Evolutionary conservation across 805 yeast species (phyloP).

Genomic region (Yarrowia sp.): DNA sequence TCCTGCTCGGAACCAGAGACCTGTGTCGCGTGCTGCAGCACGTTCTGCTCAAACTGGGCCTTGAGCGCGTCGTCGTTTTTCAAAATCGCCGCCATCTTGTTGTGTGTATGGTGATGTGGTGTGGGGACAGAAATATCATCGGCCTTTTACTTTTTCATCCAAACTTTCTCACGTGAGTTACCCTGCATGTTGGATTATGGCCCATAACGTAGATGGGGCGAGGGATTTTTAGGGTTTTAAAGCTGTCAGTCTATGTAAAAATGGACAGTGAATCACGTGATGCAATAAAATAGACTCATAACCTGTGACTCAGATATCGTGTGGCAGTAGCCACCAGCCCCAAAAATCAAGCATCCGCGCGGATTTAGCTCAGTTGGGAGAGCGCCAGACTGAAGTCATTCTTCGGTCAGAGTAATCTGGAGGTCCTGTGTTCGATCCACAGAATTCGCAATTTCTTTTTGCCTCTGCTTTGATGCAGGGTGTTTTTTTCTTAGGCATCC

Average conservation of each 20-base stretch:
- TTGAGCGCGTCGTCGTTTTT: slow-evolving; percentile 15
- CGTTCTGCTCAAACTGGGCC: slow-evolving; percentile 4
- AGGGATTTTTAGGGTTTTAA: too few relatives aligned
- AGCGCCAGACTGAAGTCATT: slow-evolving; percentile 42
- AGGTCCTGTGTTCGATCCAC: slow-evolving; percentile 86
- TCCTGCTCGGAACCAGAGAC: slow-evolving; percentile 4
- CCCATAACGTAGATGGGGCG: too few relatives aligned
- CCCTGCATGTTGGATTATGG: background rate
- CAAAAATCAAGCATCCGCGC: slow-evolving; percentile 3
- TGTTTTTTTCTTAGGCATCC: background rate
- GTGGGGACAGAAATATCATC: background rate
- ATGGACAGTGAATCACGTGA: background rate
- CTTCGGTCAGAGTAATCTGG: slow-evolving; percentile 46
- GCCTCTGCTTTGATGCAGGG: background rate
- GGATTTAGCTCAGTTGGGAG: slow-evolving; percentile 42
- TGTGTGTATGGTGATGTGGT: background rate
- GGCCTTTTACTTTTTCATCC: background rate
- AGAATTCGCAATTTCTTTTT: slow-evolving; percentile 39
- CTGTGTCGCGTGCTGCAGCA: background rate
- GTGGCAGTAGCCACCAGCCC: background rate
- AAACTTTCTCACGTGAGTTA: slow-evolving; percentile 14
- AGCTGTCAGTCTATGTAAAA: too few relatives aligned
- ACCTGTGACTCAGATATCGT: background rate
- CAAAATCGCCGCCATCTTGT: slow-evolving; percentile 5
- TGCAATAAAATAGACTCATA: background rate